phyloP scores from a whole-genome alignment of 1,139 yeast species.

The Eremothecium coryli region DNA sequence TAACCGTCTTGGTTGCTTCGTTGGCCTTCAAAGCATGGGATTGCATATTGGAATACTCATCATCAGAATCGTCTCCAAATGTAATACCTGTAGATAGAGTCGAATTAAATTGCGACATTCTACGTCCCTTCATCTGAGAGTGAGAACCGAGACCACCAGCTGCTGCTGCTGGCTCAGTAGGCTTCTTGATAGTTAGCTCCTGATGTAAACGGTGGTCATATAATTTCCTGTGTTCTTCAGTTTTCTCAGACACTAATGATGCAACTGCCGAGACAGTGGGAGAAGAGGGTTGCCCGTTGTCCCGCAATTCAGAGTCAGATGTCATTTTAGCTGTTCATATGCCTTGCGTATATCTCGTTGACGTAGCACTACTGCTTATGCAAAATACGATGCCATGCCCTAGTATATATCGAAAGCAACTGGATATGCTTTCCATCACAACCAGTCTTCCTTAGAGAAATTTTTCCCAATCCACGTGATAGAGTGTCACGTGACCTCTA shows the following conservation, averaged over 20 bases:
- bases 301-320: slow-evolving; percentile 6
- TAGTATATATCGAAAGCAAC: too few species aligned
- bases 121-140: not conserved
- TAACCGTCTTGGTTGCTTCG: slow-evolving; percentile 9
- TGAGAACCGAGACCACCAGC: slow-evolving; percentile 3
- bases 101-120: not conserved
- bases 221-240: slow-evolving; percentile 37
- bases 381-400: too few species aligned
- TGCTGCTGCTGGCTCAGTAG: not conserved
- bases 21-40: not conserved
- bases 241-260: slow-evolving; percentile 31
- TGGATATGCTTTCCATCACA: too few species aligned
- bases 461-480: too few species aligned
- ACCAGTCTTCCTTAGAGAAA: too few species aligned
- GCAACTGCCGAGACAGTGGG: slow-evolving; percentile 20
- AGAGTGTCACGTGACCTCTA: too few species aligned
- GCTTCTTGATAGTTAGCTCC: slow-evolving; percentile 33
- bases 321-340: not conserved
- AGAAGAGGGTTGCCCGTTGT: slow-evolving; percentile 10
- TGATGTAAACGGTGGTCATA: slow-evolving; percentile 52
- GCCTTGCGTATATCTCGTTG: too few species aligned
- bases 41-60: slow-evolving; percentile 9
- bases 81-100: slow-evolving; percentile 6
- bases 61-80: slow-evolving; percentile 15
- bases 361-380: too few species aligned